Evolutionary conservation across 257 asterid genomes (phyloP).

Genomic region (Solanum tarijense): DNA sequence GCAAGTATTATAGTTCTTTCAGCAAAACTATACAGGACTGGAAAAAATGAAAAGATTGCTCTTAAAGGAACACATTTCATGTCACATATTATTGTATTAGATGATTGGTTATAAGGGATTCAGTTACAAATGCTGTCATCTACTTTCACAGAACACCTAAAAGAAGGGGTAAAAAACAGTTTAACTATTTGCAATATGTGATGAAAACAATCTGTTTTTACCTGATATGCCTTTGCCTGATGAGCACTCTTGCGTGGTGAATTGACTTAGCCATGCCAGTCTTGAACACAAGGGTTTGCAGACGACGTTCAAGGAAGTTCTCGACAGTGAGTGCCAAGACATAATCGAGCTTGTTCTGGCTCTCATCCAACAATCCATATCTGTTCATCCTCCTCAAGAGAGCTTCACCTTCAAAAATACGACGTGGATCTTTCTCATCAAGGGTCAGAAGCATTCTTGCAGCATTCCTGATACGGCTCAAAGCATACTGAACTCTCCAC

Average conservation of each 20-base stretch:
- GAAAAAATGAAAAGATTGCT: neutral
- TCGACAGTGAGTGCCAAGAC: conserved; percentile 81
- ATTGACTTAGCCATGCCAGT: conserved; percentile 88
- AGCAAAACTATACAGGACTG: neutral
- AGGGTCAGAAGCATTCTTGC: conserved; percentile 71
- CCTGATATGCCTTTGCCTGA: conserved; percentile 90
- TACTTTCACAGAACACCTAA: neutral
- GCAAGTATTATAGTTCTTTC: neutral
- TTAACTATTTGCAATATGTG: neutral
- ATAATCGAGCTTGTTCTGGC: conserved; percentile 85
- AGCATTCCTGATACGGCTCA: conserved; percentile 74
- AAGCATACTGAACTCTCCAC: conserved; percentile 88
- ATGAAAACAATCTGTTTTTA: neutral
- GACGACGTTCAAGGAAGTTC: conserved; percentile 83
- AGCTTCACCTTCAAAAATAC: conserved; percentile 88
- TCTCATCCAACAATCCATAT: conserved; percentile 67
- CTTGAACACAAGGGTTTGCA: conserved; percentile 81
- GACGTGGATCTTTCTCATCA: conserved; percentile 75
- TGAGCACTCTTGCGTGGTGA: conserved; percentile 84
- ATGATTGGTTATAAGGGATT: neutral
- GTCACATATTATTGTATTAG: neutral
- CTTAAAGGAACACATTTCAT: neutral
- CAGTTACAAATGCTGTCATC: neutral
- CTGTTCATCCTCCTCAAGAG: conserved; percentile 83
- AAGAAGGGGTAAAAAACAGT: neutral